Conservation (phyloP, 306 rosid genomes). For the Vigna mungo region DNA sequence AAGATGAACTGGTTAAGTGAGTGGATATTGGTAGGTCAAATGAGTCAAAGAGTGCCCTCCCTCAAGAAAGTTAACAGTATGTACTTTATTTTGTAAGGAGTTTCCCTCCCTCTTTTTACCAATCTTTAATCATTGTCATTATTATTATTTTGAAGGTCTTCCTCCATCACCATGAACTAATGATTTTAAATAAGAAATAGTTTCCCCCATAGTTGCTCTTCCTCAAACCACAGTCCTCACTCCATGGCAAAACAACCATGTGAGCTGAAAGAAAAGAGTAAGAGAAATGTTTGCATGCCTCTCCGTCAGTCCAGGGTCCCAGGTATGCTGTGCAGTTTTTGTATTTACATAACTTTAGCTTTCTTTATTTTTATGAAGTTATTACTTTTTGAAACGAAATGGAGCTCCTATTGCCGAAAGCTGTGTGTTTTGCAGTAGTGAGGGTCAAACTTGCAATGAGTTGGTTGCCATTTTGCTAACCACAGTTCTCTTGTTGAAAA, state of each 20-base stretch:
- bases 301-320: slow-evolving; percentile 43
- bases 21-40: slow-evolving; percentile 50
- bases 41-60: slow-evolving; percentile 47
- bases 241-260: slow-evolving; percentile 32
- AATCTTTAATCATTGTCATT: slow-evolving; percentile 60
- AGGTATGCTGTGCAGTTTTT: slow-evolving; percentile 38
- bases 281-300: slow-evolving; percentile 35
- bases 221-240: slow-evolving; percentile 39
- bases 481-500: slow-evolving; percentile 21
- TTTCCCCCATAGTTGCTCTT: slow-evolving; percentile 42
- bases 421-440: slow-evolving; percentile 20
- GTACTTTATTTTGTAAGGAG: slow-evolving; percentile 79
- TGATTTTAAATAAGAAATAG: slow-evolving; percentile 37
- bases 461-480: slow-evolving; percentile 39
- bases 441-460: background rate
- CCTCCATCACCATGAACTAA: slow-evolving; percentile 51
- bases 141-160: slow-evolving; percentile 68
- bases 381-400: slow-evolving; percentile 24
- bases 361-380: slow-evolving; percentile 34
- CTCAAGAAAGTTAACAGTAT: slow-evolving; percentile 60
- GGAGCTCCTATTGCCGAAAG: slow-evolving; percentile 23
- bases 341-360: slow-evolving; percentile 45
- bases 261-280: background rate
- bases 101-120: slow-evolving; percentile 84
- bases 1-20: slow-evolving; percentile 26